Evolutionary conservation across 768 basidiomycete genomes (phyloP), one percentile per base, ranked within the genome.

Genomic region (Hydnomerulius pinastri): DNA sequence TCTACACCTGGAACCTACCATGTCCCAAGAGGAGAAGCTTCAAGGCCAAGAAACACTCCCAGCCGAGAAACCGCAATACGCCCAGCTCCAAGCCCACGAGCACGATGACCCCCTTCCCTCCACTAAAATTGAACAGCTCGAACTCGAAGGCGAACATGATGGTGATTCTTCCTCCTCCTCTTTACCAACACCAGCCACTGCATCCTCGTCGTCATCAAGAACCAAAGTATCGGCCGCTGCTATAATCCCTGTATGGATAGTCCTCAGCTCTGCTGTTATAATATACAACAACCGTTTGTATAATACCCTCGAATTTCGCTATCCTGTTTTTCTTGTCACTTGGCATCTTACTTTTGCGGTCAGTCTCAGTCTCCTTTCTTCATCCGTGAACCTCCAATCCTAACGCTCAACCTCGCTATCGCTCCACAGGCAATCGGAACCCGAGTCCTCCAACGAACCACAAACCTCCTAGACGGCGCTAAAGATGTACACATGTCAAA

Each of bases 211-310:
- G 18, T 61, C 68, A 2, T 64, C 70, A 8, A 82, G 80, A 47
- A 57, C 74, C n/a, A 82, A 78, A 62, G 68, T 89, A 24, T 79
- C 88, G 11, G 78, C 88, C 1, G 64, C 83, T 1, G 72, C 78
- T 48, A 90, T 94, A 62, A 91, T 97, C 49, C 94, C 92, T 23
- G 74, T 96, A 48, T 98, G 96, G 96, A 98, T 97, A 62, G 72
- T 82, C 17, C 86, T 96, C 59, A 89, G 86, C 56, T 92, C 92
- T 21, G 67, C 83, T 7, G 95, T 98, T 66, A 98, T 98, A 72
- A 84, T 97, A 51, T 97, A 98, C 82, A 97, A 97, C 81, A 96
- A 93, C 69, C 85, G 85, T 65, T 71, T 91, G 59, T 92, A 90
- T 77, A 90, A 89, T 71, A 80, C 79, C 38, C 82, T 89, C 62